Conservation (phyloP, 2,329 filamentous ascomycete genomes). For the Escovopsis sp. region DNA sequence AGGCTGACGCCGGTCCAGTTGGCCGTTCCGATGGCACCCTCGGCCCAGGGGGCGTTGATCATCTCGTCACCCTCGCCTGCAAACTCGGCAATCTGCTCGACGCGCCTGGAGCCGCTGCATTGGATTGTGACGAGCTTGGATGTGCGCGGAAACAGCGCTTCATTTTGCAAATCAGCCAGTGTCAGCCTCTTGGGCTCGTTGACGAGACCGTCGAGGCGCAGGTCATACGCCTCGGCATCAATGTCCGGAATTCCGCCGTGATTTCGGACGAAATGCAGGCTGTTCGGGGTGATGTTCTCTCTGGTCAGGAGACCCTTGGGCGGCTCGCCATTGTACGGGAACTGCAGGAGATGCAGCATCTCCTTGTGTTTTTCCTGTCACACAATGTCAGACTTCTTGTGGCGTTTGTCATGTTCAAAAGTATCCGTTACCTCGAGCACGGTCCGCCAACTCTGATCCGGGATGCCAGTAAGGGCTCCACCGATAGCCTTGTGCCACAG, state of each 20-base stretch:
- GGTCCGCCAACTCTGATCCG: slow-evolving; percentile 42
- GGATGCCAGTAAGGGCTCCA: slow-evolving; percentile 26
- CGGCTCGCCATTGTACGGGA: slow-evolving; percentile 50
- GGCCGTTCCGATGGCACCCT: slow-evolving; percentile 55
- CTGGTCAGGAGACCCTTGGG: slow-evolving; percentile 41
- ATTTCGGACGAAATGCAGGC: slow-evolving; percentile 50
- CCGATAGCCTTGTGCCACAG: slow-evolving; percentile 38
- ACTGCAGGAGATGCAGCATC: slow-evolving; percentile 48
- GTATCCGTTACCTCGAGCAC: slow-evolving; percentile 22
- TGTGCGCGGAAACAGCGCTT: slow-evolving; percentile 43
- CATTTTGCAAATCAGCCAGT: slow-evolving; percentile 45
- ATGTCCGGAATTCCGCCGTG: slow-evolving; percentile 59
- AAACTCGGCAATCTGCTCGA: slow-evolving; percentile 53
- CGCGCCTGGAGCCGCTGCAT: slow-evolving; percentile 52
- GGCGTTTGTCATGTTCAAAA: neutral
- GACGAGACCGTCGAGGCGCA: slow-evolving; percentile 47
- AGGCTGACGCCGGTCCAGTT: slow-evolving; percentile 47
- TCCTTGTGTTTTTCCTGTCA: slow-evolving; percentile 39
- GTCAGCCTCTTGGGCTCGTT: slow-evolving; percentile 41
- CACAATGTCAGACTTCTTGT: neutral
- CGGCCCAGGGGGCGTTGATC: slow-evolving; percentile 41
- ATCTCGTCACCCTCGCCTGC: slow-evolving; percentile 53
- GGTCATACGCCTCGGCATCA: slow-evolving; percentile 36
- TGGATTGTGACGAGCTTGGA: slow-evolving; percentile 48
- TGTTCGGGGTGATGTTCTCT: slow-evolving; percentile 45